Evolutionary conservation across 1,284 basidiomycete species (phyloP).

Genomic region (Ceratobasidium sp.): DNA sequence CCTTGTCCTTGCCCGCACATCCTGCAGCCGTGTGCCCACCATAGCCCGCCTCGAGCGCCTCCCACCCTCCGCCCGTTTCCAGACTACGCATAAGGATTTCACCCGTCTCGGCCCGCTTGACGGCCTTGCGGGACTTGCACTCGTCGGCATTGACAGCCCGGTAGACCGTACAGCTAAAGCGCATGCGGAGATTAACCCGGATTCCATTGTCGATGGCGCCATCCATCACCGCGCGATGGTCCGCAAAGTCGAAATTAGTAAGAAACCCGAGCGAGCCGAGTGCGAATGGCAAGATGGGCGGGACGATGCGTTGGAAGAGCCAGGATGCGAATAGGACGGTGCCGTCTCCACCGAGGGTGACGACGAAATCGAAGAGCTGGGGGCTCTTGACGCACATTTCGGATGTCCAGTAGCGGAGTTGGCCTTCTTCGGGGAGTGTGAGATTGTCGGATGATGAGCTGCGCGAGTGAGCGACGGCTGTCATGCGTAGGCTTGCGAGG

Average conservation of each 20-base stretch:
- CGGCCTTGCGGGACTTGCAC: slow-evolving; percentile 75
- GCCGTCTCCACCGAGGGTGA: slow-evolving; percentile 97
- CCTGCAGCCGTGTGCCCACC: slow-evolving; percentile 51
- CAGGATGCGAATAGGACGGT: slow-evolving; percentile 99
- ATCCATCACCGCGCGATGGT: slow-evolving; percentile 88
- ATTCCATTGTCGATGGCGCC: slow-evolving; percentile 91
- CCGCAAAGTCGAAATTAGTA: slow-evolving; percentile 95
- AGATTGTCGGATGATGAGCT: slow-evolving; percentile 40
- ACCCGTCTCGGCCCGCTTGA: slow-evolving; percentile 89
- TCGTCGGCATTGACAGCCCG: slow-evolving; percentile 80
- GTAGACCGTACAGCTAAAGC: slow-evolving; percentile 98
- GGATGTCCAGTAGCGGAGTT: slow-evolving; percentile 96
- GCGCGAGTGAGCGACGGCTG: slow-evolving; percentile 38
- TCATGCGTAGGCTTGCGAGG: slow-evolving; percentile 44
- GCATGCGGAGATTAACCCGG: slow-evolving; percentile 97
- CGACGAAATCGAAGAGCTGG: slow-evolving; percentile 96
- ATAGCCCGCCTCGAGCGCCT: slow-evolving; percentile 84
- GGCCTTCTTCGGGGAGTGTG: slow-evolving; percentile 69
- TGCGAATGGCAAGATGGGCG: slow-evolving; percentile 96
- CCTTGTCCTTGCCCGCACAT: slow-evolving; percentile 76
- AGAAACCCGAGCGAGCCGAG: slow-evolving; percentile 98
- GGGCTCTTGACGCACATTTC: slow-evolving; percentile 93
- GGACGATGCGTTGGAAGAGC: slow-evolving; percentile 98
- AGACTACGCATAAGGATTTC: slow-evolving; percentile 94
- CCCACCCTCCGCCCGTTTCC: slow-evolving; percentile 84